phyloP scores from a whole-genome alignment of 345 rosid genomes.

The Lepidium aucheri region DNA sequence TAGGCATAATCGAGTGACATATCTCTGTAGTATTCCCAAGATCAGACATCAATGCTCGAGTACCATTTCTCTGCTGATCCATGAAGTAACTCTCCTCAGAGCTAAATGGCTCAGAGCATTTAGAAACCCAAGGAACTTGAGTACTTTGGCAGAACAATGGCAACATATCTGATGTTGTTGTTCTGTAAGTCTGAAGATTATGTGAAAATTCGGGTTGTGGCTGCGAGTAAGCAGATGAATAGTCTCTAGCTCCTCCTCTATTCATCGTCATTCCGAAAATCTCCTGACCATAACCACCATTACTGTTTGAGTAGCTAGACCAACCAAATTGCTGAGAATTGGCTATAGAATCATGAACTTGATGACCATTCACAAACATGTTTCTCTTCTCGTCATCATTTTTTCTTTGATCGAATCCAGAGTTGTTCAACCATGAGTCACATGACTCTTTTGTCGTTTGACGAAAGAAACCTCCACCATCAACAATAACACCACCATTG shows the following conservation, averaged over 20 bases:
- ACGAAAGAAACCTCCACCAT: constrained; percentile 3
- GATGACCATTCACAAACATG: not conserved
- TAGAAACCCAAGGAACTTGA: constrained; percentile 9
- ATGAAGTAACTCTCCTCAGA: constrained; percentile 28
- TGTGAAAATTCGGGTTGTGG: not conserved
- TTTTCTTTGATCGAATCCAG: not conserved
- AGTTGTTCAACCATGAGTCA: constrained; percentile 11
- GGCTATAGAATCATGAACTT: constrained; percentile 3
- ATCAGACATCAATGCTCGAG: not conserved
- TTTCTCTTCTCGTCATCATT: constrained; percentile 2
- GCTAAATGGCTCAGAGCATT: constrained; percentile 18
- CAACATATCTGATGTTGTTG: not conserved
- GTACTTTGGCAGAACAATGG: constrained; percentile 17
- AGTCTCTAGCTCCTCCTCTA: not conserved
- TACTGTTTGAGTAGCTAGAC: constrained; percentile 11
- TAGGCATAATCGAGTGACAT: constrained; percentile 16
- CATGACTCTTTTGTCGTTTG: not conserved
- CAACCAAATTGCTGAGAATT: constrained; percentile 6
- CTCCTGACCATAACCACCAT: not conserved
- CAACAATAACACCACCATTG: not conserved
- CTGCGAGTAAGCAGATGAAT: not conserved
- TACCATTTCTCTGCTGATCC: constrained; percentile 16
- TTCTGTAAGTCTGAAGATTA: not conserved
- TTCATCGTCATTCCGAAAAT: not conserved
- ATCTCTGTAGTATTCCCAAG: not conserved